Percentiles rank a stretch among this genome's conserved stretches.
These are phyloP conservation scores for Xylaria sp. DNA, from an alignment of 2,329 filamentous ascomycete species.

Conservation along the genomic window DNA sequence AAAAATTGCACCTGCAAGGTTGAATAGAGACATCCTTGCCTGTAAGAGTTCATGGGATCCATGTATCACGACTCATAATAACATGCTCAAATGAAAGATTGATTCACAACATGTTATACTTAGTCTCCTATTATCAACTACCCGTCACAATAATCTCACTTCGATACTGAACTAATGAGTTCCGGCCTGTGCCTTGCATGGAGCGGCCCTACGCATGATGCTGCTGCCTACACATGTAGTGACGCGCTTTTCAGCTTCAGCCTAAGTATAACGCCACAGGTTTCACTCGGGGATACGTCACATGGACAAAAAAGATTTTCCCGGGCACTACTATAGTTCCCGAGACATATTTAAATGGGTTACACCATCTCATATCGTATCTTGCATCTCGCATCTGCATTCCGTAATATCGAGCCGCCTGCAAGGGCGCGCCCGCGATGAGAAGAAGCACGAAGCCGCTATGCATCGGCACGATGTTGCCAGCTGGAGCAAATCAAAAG, in stretches of 20 bases:
- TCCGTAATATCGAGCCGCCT: neutral
- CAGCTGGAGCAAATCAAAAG: neutral
- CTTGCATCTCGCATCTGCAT: neutral
- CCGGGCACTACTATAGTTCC: neutral
- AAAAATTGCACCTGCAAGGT: slow-evolving; percentile 12
- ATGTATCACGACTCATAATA: slow-evolving; percentile 1
- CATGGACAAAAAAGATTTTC: neutral
- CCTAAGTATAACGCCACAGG: neutral
- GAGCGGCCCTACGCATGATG: neutral
- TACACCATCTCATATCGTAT: neutral
- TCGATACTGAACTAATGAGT: neutral
- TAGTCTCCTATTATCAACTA: neutral
- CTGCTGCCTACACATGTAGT: neutral
- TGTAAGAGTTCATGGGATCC: slow-evolving; percentile 28
- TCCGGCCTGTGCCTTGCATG: neutral
- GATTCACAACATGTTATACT: neutral
- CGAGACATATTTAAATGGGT: neutral
- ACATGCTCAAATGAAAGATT: neutral
- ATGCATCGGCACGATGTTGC: neutral
- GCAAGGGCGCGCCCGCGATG: neutral
- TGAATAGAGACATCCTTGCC: slow-evolving; percentile 6
- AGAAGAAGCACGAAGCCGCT: neutral
- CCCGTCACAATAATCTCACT: neutral
- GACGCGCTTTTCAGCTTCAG: neutral
- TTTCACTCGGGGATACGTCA: neutral